Evolutionary conservation across 2,329 filamentous ascomycete genomes (phyloP).

Genomic region (Achaetomium macrosporum): DNA sequence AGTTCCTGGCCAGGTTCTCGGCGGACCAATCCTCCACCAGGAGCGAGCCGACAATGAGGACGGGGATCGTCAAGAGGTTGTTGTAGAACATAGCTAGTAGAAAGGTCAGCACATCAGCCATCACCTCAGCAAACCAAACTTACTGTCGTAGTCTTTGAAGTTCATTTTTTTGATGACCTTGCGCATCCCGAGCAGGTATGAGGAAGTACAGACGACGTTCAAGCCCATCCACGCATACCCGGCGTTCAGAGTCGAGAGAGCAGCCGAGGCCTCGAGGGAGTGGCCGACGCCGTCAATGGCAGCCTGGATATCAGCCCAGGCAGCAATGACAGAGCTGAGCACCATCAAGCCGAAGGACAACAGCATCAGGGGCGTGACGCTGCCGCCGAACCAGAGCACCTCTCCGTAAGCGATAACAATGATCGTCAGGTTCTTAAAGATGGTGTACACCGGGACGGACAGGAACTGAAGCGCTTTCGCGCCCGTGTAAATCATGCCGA

Average conservation of each 20-base stretch:
- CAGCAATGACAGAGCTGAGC: slow-evolving; percentile 85
- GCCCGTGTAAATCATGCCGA: slow-evolving; percentile 98
- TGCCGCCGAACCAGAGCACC: slow-evolving; percentile 95
- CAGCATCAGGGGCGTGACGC: slow-evolving; percentile 77
- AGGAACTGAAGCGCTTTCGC: slow-evolving; percentile 95
- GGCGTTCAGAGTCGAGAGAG: slow-evolving; percentile 84
- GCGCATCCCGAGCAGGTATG: slow-evolving; percentile 87
- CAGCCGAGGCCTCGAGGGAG: slow-evolving; percentile 57
- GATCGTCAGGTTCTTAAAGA: slow-evolving; percentile 99
- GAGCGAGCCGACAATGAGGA: slow-evolving; percentile 76
- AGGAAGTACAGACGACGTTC: slow-evolving; percentile 91
- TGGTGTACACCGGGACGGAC: slow-evolving; percentile 97
- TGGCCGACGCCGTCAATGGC: slow-evolving; percentile 60
- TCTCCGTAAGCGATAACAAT: slow-evolving; percentile 98
- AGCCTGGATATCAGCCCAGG: slow-evolving; percentile 94
- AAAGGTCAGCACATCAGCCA: slow-evolving; percentile 28
- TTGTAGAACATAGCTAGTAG: slow-evolving; percentile 96
- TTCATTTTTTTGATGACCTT: slow-evolving; percentile 99
- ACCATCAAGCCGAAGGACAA: slow-evolving; percentile 98
- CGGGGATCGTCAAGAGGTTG: slow-evolving; percentile 92
- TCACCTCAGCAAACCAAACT: slow-evolving; percentile 37
- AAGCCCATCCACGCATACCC: slow-evolving; percentile 97
- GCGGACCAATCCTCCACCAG: slow-evolving; percentile 88
- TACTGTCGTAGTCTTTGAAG: slow-evolving; percentile 99
- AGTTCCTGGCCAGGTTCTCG: slow-evolving; percentile 78